Conservation (phyloP, 2,329 filamentous ascomycete species). For the Escovopsis sp. region DNA sequence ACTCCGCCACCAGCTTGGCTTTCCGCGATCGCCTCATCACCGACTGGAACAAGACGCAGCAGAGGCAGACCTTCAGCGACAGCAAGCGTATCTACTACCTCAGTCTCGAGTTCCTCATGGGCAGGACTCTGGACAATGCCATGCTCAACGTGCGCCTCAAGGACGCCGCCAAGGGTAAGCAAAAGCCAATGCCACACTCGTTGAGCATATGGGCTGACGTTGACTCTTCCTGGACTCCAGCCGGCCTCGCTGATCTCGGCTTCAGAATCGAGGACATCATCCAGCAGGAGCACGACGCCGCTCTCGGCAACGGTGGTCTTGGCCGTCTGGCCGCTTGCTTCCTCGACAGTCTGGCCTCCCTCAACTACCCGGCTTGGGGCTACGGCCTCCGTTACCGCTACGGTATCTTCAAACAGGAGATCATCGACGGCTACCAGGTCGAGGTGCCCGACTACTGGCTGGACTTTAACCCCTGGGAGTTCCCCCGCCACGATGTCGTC, state of each 20-base stretch:
- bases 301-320: slow-evolving; percentile 87
- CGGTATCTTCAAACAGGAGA: slow-evolving; percentile 99
- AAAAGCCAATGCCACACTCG: background rate
- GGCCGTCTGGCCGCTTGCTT: slow-evolving; percentile 93
- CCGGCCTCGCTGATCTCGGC: slow-evolving; percentile 74
- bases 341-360: slow-evolving; percentile 83
- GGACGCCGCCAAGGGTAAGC: slow-evolving; percentile 60
- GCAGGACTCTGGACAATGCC: slow-evolving; percentile 88
- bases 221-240: slow-evolving; percentile 25
- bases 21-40: slow-evolving; percentile 87
- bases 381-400: slow-evolving; percentile 94
- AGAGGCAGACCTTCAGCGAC: slow-evolving; percentile 81
- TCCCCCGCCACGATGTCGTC: slow-evolving; percentile 85
- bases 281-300: slow-evolving; percentile 87
- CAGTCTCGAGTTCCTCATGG: slow-evolving; percentile 96
- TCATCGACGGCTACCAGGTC: slow-evolving; percentile 93
- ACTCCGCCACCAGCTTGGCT: slow-evolving; percentile 78
- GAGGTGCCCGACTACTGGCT: slow-evolving; percentile 99
- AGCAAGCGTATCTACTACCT: slow-evolving; percentile 95
- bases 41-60: slow-evolving; percentile 97
- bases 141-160: slow-evolving; percentile 94
- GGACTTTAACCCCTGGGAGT: slow-evolving; percentile 99
- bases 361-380: slow-evolving; percentile 95
- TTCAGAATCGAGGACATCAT: slow-evolving; percentile 97
- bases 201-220: background rate